A percentile compares a stretch with the other conserved stretches of the same genome.
Conservation (phyloP, 2,329 filamentous ascomycete genomes). For the Cadophora gregata region DNA sequence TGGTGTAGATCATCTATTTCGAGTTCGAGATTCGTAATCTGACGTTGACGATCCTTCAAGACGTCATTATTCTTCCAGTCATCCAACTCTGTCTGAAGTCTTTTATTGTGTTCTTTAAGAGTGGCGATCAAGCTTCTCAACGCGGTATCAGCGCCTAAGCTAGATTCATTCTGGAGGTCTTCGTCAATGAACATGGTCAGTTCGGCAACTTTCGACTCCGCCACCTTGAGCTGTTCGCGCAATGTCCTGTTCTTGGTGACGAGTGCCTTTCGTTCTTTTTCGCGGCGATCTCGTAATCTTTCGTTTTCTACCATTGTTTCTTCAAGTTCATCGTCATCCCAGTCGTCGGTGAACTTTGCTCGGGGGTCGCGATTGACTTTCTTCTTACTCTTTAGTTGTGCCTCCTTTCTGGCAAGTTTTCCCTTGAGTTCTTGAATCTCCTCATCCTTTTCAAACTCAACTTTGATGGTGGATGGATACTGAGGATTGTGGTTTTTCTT, state of each 20-base stretch:
- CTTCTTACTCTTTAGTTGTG: not conserved
- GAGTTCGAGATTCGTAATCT: not conserved
- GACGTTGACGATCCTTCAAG: not conserved
- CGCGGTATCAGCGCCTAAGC: not conserved
- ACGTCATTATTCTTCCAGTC: too few species aligned
- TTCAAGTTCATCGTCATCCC: not conserved
- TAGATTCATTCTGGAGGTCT: not conserved
- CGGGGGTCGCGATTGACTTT: not conserved
- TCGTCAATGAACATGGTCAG: not conserved
- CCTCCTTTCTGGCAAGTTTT: not conserved
- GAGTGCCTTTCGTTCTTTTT: not conserved
- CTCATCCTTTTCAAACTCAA: not conserved
- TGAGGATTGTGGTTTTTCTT: not conserved
- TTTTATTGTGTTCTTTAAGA: not conserved
- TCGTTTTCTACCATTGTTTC: not conserved
- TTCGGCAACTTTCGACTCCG: not conserved
- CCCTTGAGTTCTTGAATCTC: conserved; percentile 6
- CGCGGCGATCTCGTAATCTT: not conserved
- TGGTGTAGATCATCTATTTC: not conserved
- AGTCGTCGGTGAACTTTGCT: not conserved
- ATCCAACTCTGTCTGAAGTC: conserved; percentile 1
- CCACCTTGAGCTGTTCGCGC: not conserved
- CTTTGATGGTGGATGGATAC: not conserved
- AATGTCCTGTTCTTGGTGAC: not conserved
- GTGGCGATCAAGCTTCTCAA: not conserved